Percentiles rank a stretch among this genome's conserved stretches.
Evolutionary conservation across 768 basidiomycete species (phyloP).

Genomic region (Panaeolus cyanescens): DNA sequence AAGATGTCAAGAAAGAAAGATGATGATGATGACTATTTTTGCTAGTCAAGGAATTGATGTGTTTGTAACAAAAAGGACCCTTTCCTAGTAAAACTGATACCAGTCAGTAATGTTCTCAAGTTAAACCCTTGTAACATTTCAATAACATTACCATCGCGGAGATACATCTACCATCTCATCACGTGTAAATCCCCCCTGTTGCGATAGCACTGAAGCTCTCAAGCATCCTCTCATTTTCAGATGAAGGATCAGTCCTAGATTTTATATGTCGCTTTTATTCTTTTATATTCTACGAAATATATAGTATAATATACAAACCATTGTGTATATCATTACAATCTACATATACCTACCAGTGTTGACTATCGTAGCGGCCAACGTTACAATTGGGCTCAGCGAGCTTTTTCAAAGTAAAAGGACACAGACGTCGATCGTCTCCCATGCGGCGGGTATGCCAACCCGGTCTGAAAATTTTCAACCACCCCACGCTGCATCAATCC

Average conservation of each 20-base stretch:
- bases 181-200: conserved; percentile 7
- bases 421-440: neutral
- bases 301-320: neutral
- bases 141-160: neutral
- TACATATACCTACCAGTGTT: neutral
- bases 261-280: neutral
- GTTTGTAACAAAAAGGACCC: neutral
- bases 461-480: neutral
- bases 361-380: neutral
- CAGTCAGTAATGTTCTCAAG: neutral
- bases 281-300: neutral
- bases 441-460: neutral
- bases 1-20: neutral
- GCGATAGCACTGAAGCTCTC: conserved; percentile 5
- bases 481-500: neutral
- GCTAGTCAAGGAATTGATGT: neutral
- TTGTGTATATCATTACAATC: neutral
- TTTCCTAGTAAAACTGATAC: neutral
- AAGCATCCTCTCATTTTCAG: too few relatives aligned
- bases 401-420: neutral
- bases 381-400: too few relatives aligned
- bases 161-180: neutral
- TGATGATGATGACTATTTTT: neutral
- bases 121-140: too few relatives aligned
- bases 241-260: too few relatives aligned